Conservation (phyloP, 495 filamentous ascomycete genomes). For the Trichoderma asperelloides region DNA sequence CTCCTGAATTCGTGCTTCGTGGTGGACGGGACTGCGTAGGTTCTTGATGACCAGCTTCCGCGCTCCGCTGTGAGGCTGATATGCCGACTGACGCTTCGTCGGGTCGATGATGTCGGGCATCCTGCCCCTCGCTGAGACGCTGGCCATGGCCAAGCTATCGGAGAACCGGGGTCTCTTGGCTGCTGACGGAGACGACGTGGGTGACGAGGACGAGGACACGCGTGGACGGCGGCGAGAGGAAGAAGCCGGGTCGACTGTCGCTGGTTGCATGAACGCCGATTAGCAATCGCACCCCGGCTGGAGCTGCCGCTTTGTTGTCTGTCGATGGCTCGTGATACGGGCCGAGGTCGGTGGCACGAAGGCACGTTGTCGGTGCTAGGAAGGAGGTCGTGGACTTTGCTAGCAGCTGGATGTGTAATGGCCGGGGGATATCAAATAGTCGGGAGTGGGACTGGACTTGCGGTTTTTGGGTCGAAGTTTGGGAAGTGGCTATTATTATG, state of each 20-base stretch:
- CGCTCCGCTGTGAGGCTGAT: constrained; percentile 53
- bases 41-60: constrained; percentile 86
- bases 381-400: background rate
- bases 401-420: background rate
- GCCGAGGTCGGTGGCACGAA: background rate
- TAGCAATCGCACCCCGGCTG: background rate
- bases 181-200: background rate
- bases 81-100: constrained; percentile 25
- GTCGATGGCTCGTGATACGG: background rate
- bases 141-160: constrained; percentile 18
- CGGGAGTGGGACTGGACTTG: background rate
- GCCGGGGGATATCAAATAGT: constrained; percentile 1
- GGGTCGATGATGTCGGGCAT: constrained; percentile 32
- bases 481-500: constrained; percentile 1
- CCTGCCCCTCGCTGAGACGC: constrained; percentile 29
- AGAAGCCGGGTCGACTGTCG: background rate
- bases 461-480: background rate
- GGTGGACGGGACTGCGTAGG: constrained; percentile 48
- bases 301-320: background rate
- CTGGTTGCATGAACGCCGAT: constrained; percentile 9
- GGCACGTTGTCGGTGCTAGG: background rate
- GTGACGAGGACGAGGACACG: constrained; percentile 6
- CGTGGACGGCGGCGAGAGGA: constrained; percentile 6
- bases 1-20: constrained; percentile 25
- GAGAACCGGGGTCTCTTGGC: background rate